phyloP scores from a whole-genome alignment of 495 filamentous ascomycete genomes.

The Parathielavia appendiculata region DNA sequence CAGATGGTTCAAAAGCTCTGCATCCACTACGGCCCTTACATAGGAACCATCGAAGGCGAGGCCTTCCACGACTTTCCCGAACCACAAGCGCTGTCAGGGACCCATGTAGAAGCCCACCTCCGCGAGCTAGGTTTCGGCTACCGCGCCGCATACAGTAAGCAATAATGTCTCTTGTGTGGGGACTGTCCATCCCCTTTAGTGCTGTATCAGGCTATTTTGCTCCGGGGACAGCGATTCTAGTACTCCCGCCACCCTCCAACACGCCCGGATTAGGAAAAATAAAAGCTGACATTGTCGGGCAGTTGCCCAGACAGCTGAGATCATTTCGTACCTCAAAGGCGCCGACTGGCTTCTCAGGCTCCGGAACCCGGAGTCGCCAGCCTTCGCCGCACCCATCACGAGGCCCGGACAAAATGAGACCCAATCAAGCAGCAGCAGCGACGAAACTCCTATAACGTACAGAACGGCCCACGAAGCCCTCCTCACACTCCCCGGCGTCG shows the following conservation, averaged over 20 bases:
- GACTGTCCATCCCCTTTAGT: too few relatives aligned
- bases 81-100: constrained; percentile 62
- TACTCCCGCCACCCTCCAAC: too few relatives aligned
- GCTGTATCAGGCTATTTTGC: too few relatives aligned
- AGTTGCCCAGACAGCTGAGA: constrained; percentile 71
- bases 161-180: too few relatives aligned
- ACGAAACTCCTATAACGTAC: constrained; percentile 44
- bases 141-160: constrained; percentile 68
- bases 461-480: constrained; percentile 75
- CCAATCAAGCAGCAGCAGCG: background rate
- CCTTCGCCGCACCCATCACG: constrained; percentile 33
- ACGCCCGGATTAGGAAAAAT: too few relatives aligned
- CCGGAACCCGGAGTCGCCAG: constrained; percentile 68
- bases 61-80: constrained; percentile 83
- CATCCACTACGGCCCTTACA: constrained; percentile 69
- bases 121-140: constrained; percentile 90
- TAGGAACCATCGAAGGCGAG: constrained; percentile 63
- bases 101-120: constrained; percentile 69
- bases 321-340: constrained; percentile 60
- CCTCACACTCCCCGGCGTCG: constrained; percentile 75
- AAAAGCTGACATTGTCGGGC: too few relatives aligned
- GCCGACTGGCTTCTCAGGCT: constrained; percentile 71
- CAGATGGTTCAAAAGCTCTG: constrained; percentile 96
- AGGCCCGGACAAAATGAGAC: background rate
- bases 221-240: too few relatives aligned